Evolutionary conservation across 345 rosid species (phyloP), one percentile per base, ranked within the genome.

Genomic region (Rhodamnia rubescens): DNA sequence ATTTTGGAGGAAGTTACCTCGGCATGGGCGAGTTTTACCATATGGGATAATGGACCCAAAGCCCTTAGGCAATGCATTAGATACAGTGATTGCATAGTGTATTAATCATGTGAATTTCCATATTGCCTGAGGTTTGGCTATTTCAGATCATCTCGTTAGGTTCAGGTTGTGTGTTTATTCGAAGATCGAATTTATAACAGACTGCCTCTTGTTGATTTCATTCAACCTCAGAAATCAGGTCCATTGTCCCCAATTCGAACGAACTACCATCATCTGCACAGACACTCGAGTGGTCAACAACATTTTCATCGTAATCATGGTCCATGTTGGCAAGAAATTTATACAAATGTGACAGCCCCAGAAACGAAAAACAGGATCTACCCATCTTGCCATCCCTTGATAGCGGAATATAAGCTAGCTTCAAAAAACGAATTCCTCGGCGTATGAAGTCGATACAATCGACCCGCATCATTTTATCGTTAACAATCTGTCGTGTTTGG

Each of bases 401-500:
- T 18, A 36, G 47, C 11, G 11, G 80, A 18, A 18, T 69, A 21
- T 20, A 69, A 36, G 47, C 80, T 69, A 36, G 80, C 80, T 69
- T 69, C 14, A 18, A 36, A 18, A 69, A 36, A 36, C 47, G 13
- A 69, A 69, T 9, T 69, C 42, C 47, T 69, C 8, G 12, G 13
- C 80, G 42, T 69, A 4, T 36, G 36, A 69, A 69, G 80, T 36
- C 0, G 47, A 69, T 36, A 47, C 21, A 36, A 69, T 69, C 7
- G 26, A 20, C 80, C 80, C 2, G 32, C 47, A 36, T 69, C 26
- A 4, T 69, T 69, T 36, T 18, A 69, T 20, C 24, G 36, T 14
- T 69, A 18, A 9, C 80, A 8, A 52, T 89, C 49, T 90, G 91
- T 93, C 93, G 20, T 90, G 92, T 94, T 55, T 27, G 18, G 86